A percentile compares a stretch with the other conserved stretches of the same genome.
Conservation (phyloP, 208 protist genomes). For the Acanthamoeba divionensis region DNA sequence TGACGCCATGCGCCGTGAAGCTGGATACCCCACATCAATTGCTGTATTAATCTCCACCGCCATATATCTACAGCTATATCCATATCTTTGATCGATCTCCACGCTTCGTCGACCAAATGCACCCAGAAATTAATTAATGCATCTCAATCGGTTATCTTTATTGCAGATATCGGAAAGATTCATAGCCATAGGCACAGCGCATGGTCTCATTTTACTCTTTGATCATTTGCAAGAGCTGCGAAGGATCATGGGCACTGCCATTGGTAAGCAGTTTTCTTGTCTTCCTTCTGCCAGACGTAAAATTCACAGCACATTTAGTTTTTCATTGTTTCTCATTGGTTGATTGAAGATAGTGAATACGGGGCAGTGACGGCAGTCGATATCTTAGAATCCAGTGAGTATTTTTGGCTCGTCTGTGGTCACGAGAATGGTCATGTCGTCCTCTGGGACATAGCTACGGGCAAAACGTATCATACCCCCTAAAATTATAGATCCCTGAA, state of each 20-base stretch:
- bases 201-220: conserved; percentile 26
- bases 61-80: neutral
- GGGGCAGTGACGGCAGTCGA: conserved; percentile 32
- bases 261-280: neutral
- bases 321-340: no score
- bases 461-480: neutral
- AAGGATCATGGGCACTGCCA: conserved; percentile 47
- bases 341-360: conserved; percentile 23
- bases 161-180: neutral
- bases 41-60: neutral
- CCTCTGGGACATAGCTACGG: neutral
- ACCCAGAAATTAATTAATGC: neutral
- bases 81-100: neutral
- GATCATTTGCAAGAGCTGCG: conserved; percentile 41
- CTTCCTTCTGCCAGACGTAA: no score
- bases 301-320: no score
- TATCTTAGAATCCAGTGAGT: neutral
- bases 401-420: conserved; percentile 35
- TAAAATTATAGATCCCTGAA: neutral
- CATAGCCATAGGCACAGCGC: conserved; percentile 33
- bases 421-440: conserved; percentile 43
- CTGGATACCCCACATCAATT: conserved; percentile 25
- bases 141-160: neutral
- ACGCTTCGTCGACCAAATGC: neutral
- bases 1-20: conserved; percentile 38